Conservation (phyloP, 1,284 basidiomycete genomes). For the Papiliotrema nemorosa region DNA sequence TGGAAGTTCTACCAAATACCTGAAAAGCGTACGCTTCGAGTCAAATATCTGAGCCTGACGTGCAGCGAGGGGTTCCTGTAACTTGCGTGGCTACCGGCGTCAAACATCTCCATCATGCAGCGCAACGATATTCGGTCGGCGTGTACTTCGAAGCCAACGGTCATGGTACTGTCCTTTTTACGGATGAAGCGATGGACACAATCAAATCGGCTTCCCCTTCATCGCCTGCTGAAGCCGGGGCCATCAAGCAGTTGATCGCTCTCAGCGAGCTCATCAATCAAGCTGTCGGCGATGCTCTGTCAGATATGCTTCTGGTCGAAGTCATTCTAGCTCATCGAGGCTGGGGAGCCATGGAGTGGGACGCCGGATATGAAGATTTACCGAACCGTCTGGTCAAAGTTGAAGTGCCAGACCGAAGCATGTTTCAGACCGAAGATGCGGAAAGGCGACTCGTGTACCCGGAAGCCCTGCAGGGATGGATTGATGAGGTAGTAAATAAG, state of each 20-base stretch:
- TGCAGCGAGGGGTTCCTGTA: constrained; percentile 65
- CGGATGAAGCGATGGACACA: constrained; percentile 62
- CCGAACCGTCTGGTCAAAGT: constrained; percentile 98
- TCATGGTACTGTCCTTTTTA: constrained; percentile 96
- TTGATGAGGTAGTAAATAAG: constrained; percentile 77
- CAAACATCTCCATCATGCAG: constrained; percentile 97
- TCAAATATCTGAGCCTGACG: no score
- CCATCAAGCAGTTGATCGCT: constrained; percentile 70
- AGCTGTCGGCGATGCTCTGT: constrained; percentile 95
- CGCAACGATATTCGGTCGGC: constrained; percentile 87
- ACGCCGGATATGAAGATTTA: constrained; percentile 86
- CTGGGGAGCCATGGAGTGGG: constrained; percentile 85
- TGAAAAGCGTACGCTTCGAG: constrained; percentile 63
- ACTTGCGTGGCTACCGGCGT: constrained; percentile 96
- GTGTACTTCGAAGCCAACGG: constrained; percentile 99
- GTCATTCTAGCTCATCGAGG: constrained; percentile 82
- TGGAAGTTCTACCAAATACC: constrained; percentile 90
- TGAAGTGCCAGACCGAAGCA: constrained; percentile 73
- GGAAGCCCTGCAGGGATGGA: constrained; percentile 72
- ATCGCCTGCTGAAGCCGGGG: constrained; percentile 73
- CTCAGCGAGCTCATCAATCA: constrained; percentile 91
- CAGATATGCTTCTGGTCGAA: constrained; percentile 94
- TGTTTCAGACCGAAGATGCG: constrained; percentile 90
- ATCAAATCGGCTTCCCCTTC: constrained; percentile 65
- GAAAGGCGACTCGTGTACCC: constrained; percentile 84